Evolutionary conservation across 768 basidiomycete genomes (phyloP).

Genomic region (Tylopilus balloui): DNA sequence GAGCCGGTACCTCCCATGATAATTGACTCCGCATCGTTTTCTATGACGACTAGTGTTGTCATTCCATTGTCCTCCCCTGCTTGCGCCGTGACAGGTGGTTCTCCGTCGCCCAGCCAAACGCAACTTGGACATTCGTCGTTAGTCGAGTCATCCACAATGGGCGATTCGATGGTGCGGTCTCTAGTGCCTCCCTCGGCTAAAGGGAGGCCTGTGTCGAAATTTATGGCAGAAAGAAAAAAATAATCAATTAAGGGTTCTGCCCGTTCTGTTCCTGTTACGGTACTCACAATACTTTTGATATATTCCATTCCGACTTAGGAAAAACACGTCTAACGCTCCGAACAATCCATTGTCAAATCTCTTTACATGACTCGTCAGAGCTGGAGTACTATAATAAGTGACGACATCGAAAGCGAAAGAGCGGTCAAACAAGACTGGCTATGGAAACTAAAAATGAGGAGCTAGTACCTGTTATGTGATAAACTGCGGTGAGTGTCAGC

Average conservation of each 20-base stretch:
- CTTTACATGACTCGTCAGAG: no score
- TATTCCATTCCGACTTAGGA: background rate
- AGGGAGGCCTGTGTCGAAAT: constrained; percentile 28
- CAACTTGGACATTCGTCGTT: constrained; percentile 25
- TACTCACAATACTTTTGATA: background rate
- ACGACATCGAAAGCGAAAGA: no score
- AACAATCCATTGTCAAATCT: no score
- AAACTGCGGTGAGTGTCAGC: no score
- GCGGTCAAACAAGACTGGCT: no score
- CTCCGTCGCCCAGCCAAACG: constrained; percentile 15
- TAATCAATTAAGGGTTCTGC: background rate
- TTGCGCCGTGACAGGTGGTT: constrained; percentile 8
- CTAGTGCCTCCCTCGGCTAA: background rate
- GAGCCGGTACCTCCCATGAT: constrained; percentile 7
- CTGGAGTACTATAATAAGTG: no score
- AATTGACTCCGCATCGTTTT: constrained; percentile 20
- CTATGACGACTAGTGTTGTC: constrained; percentile 6
- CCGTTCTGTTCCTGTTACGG: background rate
- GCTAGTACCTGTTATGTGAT: no score
- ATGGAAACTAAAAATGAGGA: no score
- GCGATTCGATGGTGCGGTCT: constrained; percentile 1
- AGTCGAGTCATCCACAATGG: constrained; percentile 13
- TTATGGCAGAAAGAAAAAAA: constrained; percentile 31
- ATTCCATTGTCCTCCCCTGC: constrained; percentile 4
- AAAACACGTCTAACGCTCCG: no score